Evolutionary conservation across 208 protist genomes (phyloP).

Genomic region (Trypanosoma boissoni): DNA sequence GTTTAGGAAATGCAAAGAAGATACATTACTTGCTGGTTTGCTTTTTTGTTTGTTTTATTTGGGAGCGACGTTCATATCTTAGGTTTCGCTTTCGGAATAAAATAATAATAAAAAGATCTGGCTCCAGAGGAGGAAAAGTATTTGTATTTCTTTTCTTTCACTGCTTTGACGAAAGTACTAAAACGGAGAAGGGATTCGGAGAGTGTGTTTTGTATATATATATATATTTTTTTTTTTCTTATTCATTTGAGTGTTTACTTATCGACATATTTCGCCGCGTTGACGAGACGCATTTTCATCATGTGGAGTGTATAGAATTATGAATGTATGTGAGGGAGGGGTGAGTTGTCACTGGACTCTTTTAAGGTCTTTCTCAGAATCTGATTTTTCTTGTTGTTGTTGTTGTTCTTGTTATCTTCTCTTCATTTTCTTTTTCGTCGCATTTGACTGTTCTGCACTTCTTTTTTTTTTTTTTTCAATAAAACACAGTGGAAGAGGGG

Average conservation of each 20-base stretch:
- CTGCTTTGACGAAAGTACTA: too few species aligned
- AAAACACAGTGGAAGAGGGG: too few species aligned
- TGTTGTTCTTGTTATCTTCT: background rate
- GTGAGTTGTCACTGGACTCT: too few species aligned
- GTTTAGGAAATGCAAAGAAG: background rate
- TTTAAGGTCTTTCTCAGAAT: too few species aligned
- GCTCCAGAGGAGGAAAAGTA: background rate
- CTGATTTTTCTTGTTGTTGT: background rate
- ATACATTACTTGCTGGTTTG: background rate
- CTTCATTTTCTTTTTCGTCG: background rate
- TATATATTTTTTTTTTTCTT: background rate
- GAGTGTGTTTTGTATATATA: background rate
- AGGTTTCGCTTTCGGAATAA: too few species aligned
- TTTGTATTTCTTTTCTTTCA: too few species aligned
- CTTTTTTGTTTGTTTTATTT: background rate
- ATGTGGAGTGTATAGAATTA: too few species aligned
- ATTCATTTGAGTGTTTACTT: background rate
- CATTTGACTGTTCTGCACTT: background rate
- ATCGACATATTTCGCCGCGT: background rate
- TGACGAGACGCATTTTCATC: constrained; percentile 3
- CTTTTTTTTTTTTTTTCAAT: too few species aligned
- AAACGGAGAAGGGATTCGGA: background rate
- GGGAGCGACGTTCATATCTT: too few species aligned
- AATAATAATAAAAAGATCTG: background rate
- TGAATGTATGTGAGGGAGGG: too few species aligned